Percentiles rank a stretch among this genome's conserved stretches.
These are phyloP conservation scores for Batrachochytrium dendrobatidis DNA, from an alignment of 371 early-diverging fungal genomes.

Conservation along the genomic window DNA sequence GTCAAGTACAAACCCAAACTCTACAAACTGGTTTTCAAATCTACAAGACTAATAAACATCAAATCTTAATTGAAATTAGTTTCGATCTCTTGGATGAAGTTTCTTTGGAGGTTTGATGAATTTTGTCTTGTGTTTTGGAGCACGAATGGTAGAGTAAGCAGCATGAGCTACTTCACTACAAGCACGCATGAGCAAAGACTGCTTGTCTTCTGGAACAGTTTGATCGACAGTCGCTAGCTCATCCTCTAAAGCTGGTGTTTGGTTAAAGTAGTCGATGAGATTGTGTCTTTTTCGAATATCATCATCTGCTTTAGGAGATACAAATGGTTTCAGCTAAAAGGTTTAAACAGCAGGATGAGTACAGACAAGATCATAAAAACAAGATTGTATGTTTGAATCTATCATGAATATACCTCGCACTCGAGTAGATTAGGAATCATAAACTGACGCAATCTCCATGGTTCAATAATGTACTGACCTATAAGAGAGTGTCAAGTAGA, in stretches of 20 bases:
- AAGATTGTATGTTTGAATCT: not conserved
- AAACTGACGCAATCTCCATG: constrained; percentile 22
- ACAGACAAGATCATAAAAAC: not conserved
- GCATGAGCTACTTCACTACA: no score
- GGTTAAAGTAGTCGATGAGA: constrained; percentile 18
- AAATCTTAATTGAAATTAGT: no score
- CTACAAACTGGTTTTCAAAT: no score
- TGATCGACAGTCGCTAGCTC: no score
- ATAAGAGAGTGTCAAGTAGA: not conserved
- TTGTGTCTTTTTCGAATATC: constrained; percentile 4
- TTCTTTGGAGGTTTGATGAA: no score
- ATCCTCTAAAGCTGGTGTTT: constrained; percentile 6
- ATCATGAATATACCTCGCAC: constrained; percentile 18
- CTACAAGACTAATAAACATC: no score
- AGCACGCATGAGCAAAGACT: no score
- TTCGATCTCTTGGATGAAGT: no score
- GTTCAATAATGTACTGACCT: constrained; percentile 27
- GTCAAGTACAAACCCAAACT: no score
- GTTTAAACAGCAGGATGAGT: not conserved
- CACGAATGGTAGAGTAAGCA: no score
- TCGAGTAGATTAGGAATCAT: constrained; percentile 22
- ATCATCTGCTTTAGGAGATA: constrained; percentile 20
- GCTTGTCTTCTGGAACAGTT: no score
- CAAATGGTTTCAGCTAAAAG: constrained; percentile 21
- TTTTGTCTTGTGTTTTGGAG: no score